Evolutionary conservation across 2,329 filamentous ascomycete genomes (phyloP).

Genomic region (Pseudocercospora macadamiae): DNA sequence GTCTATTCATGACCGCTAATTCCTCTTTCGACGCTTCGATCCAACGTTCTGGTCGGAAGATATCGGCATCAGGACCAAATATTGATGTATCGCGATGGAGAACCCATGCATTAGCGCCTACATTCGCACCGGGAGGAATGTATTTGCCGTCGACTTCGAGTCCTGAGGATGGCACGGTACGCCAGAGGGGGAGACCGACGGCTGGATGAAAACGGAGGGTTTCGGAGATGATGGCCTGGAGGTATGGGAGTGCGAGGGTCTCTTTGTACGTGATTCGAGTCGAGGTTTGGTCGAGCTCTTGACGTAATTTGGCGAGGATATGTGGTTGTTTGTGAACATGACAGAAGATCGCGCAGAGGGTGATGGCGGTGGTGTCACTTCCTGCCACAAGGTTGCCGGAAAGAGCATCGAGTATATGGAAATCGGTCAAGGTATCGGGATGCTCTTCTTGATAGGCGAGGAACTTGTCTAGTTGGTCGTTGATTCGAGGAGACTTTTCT

Average conservation of each 20-base stretch:
- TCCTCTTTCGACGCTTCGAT: not conserved
- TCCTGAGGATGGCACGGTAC: constrained; percentile 43
- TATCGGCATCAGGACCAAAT: constrained; percentile 25
- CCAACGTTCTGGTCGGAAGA: constrained; percentile 10
- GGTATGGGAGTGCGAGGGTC: constrained; percentile 41
- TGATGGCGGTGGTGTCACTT: constrained; percentile 40
- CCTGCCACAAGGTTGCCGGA: constrained; percentile 21
- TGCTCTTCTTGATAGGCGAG: constrained; percentile 41
- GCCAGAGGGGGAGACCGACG: constrained; percentile 43
- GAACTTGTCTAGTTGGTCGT: constrained; percentile 39
- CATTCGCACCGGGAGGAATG: constrained; percentile 34
- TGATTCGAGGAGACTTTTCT: constrained; percentile 35
- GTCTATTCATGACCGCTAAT: not conserved
- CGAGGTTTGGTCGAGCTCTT: constrained; percentile 23
- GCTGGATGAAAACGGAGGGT: constrained; percentile 48
- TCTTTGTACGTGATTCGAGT: constrained; percentile 34
- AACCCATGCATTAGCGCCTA: constrained; percentile 39
- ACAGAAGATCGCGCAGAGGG: constrained; percentile 37
- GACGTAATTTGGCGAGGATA: constrained; percentile 28
- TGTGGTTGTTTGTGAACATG: constrained; percentile 32
- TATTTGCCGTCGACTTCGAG: constrained; percentile 37
- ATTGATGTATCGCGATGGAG: constrained; percentile 35
- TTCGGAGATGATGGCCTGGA: constrained; percentile 50
- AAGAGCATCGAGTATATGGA: constrained; percentile 39
- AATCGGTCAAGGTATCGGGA: constrained; percentile 40